A percentile compares a stretch with the other conserved stretches of the same genome.
Conservation (phyloP, 176 grass and related monocot genomes). For the Lolium rigidum region DNA sequence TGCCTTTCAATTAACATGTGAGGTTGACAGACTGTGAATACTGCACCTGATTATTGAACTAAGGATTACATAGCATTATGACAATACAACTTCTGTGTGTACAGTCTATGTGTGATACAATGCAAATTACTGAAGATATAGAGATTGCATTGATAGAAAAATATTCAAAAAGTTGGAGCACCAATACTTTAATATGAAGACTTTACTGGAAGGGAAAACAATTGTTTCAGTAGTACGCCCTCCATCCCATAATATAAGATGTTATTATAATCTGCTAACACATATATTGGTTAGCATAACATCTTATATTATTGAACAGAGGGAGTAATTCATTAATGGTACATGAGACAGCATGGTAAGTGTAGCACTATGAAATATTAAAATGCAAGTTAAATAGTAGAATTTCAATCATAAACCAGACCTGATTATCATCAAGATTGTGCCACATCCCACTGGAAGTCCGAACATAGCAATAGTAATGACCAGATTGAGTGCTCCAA, state of each 20-base stretch:
- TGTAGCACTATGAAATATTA: slow-evolving; percentile 10
- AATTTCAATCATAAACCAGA: slow-evolving; percentile 37
- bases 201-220: background rate
- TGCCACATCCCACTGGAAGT: slow-evolving; percentile 99
- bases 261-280: too few relatives aligned
- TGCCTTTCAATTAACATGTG: background rate
- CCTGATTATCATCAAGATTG: slow-evolving; percentile 98
- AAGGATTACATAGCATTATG: slow-evolving; percentile 16
- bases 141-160: background rate
- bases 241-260: too few relatives aligned
- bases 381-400: slow-evolving; percentile 29
- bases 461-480: slow-evolving; percentile 96
- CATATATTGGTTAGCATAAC: too few relatives aligned
- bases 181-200: background rate
- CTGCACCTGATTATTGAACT: background rate
- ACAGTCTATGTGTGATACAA: background rate
- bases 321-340: background rate
- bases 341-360: background rate
- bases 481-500: slow-evolving; percentile 90
- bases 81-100: background rate
- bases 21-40: slow-evolving; percentile 5
- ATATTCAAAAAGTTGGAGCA: background rate
- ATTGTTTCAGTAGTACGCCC: background rate
- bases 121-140: background rate
- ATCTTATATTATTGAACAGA: too few relatives aligned